phyloP scores from a whole-genome alignment of 257 asterid species.

The Solanum chmielewskii region DNA sequence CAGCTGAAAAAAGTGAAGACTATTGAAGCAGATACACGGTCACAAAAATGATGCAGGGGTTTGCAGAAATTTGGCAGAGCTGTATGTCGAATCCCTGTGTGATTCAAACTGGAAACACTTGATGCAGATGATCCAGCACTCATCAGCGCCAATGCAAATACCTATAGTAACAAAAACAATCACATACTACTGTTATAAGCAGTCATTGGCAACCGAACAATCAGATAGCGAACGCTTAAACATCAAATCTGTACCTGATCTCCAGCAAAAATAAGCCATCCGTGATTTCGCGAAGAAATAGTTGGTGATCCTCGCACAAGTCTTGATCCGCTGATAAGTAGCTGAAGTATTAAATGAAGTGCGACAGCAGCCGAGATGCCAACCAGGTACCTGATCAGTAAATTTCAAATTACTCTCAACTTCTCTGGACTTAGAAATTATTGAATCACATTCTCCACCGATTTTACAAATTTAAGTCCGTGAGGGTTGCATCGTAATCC shows the following conservation, averaged over 20 bases:
- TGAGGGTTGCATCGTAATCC: not conserved
- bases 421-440: not conserved
- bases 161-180: constrained; percentile 11
- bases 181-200: not conserved
- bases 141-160: constrained; percentile 66
- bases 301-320: constrained; percentile 28
- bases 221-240: not conserved
- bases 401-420: not conserved
- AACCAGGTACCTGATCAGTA: constrained; percentile 52
- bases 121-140: constrained; percentile 93
- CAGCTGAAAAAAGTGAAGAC: constrained; percentile 59
- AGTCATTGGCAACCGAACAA: not conserved
- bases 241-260: constrained; percentile 50
- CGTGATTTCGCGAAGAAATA: constrained; percentile 47
- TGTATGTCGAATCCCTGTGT: constrained; percentile 65
- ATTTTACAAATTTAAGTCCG: too few relatives aligned
- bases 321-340: constrained; percentile 33
- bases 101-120: constrained; percentile 70
- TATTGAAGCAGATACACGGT: constrained; percentile 60
- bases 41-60: constrained; percentile 57
- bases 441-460: not conserved
- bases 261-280: constrained; percentile 74
- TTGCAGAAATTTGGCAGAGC: constrained; percentile 82
- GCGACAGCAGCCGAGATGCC: constrained; percentile 77
- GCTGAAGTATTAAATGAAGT: constrained; percentile 58